A percentile compares a stretch with the other conserved stretches of the same genome.
phyloP scores from a whole-genome alignment of 441 rosid species.

The Mallotus repandus region DNA sequence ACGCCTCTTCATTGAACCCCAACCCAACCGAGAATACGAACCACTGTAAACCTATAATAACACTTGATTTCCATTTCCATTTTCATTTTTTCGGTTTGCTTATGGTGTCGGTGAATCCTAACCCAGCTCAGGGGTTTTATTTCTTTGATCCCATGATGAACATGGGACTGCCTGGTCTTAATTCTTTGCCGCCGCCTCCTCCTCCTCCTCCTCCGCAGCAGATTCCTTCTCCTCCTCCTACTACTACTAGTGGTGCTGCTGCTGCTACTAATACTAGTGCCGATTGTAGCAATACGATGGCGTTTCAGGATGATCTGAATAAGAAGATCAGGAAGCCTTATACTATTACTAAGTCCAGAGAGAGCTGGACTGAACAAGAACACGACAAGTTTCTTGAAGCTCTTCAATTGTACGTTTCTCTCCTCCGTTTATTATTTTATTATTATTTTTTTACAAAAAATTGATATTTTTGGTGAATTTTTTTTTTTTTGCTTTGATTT shows the following conservation, averaged over 20 bases:
- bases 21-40: neutral
- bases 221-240: slow-evolving; percentile 8
- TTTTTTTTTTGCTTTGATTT: neutral
- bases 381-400: slow-evolving; percentile 98
- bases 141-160: slow-evolving; percentile 58
- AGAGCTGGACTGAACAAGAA: slow-evolving; percentile 97
- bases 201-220: slow-evolving; percentile 19
- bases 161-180: slow-evolving; percentile 60
- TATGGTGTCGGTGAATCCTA: slow-evolving; percentile 73
- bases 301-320: slow-evolving; percentile 50
- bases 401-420: slow-evolving; percentile 67
- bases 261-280: slow-evolving; percentile 10
- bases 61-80: neutral
- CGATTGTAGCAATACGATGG: slow-evolving; percentile 18
- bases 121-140: slow-evolving; percentile 56
- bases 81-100: neutral
- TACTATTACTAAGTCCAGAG: slow-evolving; percentile 91
- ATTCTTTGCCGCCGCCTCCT: slow-evolving; percentile 37
- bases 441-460: neutral
- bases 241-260: neutral
- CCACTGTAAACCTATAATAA: neutral
- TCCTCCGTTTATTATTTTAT: no score
- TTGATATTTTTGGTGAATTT: neutral
- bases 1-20: no score
- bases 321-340: slow-evolving; percentile 94